Percentiles rank a stretch among this genome's conserved stretches.
Evolutionary conservation across 2,329 filamentous ascomycete genomes (phyloP).

Genomic region (Claviceps africana): DNA sequence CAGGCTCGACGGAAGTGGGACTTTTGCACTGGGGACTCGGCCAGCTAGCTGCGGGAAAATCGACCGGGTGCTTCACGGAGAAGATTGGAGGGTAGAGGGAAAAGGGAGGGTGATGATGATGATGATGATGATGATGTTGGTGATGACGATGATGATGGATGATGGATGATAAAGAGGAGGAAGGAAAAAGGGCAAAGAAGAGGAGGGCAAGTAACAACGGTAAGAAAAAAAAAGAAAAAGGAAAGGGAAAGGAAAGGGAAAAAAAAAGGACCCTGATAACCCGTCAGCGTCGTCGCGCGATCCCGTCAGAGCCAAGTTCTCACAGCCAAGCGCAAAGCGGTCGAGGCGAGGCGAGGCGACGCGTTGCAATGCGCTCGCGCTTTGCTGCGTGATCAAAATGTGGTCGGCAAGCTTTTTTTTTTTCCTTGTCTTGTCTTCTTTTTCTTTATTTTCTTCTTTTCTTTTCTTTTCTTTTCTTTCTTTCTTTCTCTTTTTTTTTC

Average conservation of each 20-base stretch:
- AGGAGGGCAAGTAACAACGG: not conserved
- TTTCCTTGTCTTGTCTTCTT: no score
- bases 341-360: not conserved
- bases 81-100: no score
- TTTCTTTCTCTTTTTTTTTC: not conserved
- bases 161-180: not conserved
- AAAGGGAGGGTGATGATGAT: no score
- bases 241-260: no score
- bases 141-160: no score
- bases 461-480: not conserved
- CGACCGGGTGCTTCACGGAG: not conserved
- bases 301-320: not conserved
- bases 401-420: not conserved
- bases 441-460: no score
- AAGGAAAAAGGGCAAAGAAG: not conserved
- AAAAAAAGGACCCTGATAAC: not conserved
- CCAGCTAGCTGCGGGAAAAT: not conserved
- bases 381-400: not conserved
- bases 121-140: no score
- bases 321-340: not conserved
- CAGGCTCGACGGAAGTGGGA: conserved; percentile 4
- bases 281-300: not conserved
- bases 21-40: not conserved
- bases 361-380: not conserved
- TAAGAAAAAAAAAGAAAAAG: not conserved